phyloP scores from a whole-genome alignment of 2,329 filamentous ascomycete genomes.

The Phaeoacremonium minimum region DNA sequence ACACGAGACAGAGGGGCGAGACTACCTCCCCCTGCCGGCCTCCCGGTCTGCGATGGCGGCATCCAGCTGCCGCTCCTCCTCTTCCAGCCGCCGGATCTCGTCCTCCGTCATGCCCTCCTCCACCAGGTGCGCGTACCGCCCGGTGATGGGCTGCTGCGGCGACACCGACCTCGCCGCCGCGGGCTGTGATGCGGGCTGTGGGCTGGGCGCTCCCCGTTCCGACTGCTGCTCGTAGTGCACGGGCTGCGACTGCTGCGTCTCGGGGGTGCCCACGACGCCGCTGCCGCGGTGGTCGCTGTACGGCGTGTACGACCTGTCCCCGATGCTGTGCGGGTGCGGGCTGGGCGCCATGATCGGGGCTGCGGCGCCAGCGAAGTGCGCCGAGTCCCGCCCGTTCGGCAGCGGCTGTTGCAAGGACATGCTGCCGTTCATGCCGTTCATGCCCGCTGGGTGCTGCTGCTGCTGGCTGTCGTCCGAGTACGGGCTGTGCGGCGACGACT shows the following conservation, averaged over 20 bases:
- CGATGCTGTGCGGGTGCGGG: conserved; percentile 7
- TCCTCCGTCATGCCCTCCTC: conserved; percentile 58
- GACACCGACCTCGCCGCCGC: conserved; percentile 15
- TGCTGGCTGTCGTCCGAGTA: conserved; percentile 34
- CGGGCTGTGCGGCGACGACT: conserved; percentile 35
- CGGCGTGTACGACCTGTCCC: conserved; percentile 21
- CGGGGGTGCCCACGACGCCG: conserved; percentile 1
- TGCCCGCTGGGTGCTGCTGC: conserved; percentile 3
- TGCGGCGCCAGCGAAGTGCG: not conserved
- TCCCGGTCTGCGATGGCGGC: conserved; percentile 45
- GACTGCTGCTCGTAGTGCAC: conserved; percentile 7
- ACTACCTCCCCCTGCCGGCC: too few relatives aligned
- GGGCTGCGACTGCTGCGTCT: conserved; percentile 10
- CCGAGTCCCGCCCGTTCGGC: not conserved
- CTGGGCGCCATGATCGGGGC: not conserved
- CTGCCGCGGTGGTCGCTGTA: conserved; percentile 23
- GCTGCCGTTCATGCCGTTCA: conserved; percentile 5
- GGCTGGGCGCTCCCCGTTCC: conserved; percentile 1
- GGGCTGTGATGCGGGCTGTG: conserved; percentile 5
- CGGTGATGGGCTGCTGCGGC: conserved; percentile 24
- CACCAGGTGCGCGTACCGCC: conserved; percentile 45
- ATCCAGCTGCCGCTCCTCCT: conserved; percentile 54
- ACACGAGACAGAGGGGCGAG: too few relatives aligned
- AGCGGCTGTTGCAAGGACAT: too few relatives aligned
- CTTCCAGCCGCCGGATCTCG: conserved; percentile 50